Percentiles rank a stretch among this genome's conserved stretches.
These are phyloP conservation scores for Breynia disticha DNA, from an alignment of 441 rosid genomes.

Conservation along the genomic window DNA sequence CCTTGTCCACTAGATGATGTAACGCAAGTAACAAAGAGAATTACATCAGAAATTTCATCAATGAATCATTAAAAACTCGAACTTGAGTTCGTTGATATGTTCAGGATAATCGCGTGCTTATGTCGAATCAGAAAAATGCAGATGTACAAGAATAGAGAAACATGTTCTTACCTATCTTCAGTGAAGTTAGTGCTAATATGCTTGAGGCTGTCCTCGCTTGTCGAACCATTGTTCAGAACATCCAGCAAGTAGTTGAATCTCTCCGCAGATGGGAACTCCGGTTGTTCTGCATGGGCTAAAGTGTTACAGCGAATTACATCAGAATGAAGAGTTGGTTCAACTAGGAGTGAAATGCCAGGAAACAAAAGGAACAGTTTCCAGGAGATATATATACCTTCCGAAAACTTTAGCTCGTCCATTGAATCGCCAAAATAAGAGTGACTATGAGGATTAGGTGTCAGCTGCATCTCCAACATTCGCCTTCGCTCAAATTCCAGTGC, in stretches of 20 bases:
- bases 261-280: constrained; percentile 31
- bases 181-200: constrained; percentile 31
- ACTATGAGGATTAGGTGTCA: constrained; percentile 27
- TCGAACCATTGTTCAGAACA: constrained; percentile 40
- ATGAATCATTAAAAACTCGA: not conserved
- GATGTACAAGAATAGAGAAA: not conserved
- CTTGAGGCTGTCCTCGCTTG: constrained; percentile 35
- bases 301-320: not conserved
- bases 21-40: not conserved
- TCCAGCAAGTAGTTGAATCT: constrained; percentile 44
- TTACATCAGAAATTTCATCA: not conserved
- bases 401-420: constrained; percentile 32
- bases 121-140: not conserved
- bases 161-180: constrained; percentile 47
- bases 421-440: constrained; percentile 43
- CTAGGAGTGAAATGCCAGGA: too few species aligned
- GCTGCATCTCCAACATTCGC: constrained; percentile 29
- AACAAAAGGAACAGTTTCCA: not conserved
- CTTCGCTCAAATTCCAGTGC: constrained; percentile 37
- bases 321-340: too few species aligned
- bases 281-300: constrained; percentile 32
- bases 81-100: too few species aligned
- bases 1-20: constrained; percentile 35
- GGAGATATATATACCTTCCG: constrained; percentile 37
- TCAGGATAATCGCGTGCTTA: too few species aligned